Evolutionary conservation across 1,284 basidiomycete genomes (phyloP), one percentile per base, ranked within the genome.

Genomic region (Cryptococcus sp.): DNA sequence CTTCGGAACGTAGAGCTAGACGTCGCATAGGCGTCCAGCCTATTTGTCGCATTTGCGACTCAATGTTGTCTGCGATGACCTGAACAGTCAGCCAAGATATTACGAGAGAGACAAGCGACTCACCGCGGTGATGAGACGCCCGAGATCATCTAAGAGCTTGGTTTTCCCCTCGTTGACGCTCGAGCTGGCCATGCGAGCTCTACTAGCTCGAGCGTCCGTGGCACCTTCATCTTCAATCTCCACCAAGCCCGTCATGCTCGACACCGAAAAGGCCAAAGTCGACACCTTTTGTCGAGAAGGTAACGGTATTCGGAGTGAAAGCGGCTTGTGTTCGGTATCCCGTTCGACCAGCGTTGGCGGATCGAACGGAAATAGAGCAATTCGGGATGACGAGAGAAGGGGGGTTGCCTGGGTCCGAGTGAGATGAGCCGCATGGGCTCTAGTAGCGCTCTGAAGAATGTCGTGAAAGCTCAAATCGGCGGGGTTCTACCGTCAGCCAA

Each of bases 171-270:
- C 59, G 47, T 69, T 71, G 34, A 66, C 56, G 24, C 50, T 54
- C 4, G 47, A 53, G 7, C 56, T 59, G 4, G 62, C 58, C 35
- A 63, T 36, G 40, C 57, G 53, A 3, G 61, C 64, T 21, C 66
- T 45, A 10, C 28, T 31, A 11, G 39, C 45, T 48, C 61, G 44
- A 12, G 48, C 58, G 19, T 59, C 59, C 24, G 50, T 56, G 12
- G 56, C 62, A n/a, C 58, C 63, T 36, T 56, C 59, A 50, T 71
- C 69, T 18, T 63, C 62, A 35, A 71, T 65, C 32, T 69, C 68
- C 7, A 71, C 48, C 22, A 63, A 50, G 0, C 69, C 69, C n/a
- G 58, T 63, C 4, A 57, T 52, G 2, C 63, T 39, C 16, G 66
- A 66, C 4, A 69, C 62, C 7, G 56, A 53, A 7, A 71, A 51